Base-by-base conservation (phyloP, 306 rosid species). In the Astragalus membranaceus region DNA sequence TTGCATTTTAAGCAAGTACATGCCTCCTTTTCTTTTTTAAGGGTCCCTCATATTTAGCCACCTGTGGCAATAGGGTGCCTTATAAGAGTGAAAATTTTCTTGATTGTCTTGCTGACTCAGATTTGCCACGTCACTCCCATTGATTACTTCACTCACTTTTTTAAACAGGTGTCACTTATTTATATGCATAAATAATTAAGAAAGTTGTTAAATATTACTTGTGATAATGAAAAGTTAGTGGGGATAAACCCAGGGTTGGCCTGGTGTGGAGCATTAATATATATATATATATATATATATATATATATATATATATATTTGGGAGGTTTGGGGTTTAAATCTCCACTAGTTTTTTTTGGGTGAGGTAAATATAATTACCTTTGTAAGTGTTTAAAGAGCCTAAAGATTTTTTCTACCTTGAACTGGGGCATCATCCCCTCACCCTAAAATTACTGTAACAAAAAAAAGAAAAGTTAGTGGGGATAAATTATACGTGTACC, bases 41-140 rank as follows among this genome's bases (percentile, higher is more conserved):
- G 84, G 75, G 79, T 83, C 72, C 65, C 67, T 47, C 51, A 70
- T 68, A 16, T 32, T 5, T 3, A 44, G 29, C 79, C 84, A 82
- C 84, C 59, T 76, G 83, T 78, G 85, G 73, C 75, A 71, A 8
- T 88, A 79, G 89, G 89, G 82, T 87, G 96, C 82, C 96, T 87
- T 92, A 65, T 70, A 88, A 87, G 96, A 87, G 85, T 84, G 59
- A 49, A 64, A 26, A 33, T 44, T 60, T 50, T 67, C 54, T 62
- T 78, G 13, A 59, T 29, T 65, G 47, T 58, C 66, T 75, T 62
- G 79, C 74, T 79, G 67, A 51, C 74, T 72, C 81, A 73, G 43
- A 51, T 69, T 46, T 75, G 69, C 51, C 81, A 44, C 67, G 60
- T 16, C 36, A 67, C 41, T 66, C 46, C 43, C 42, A 69, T 58